These are phyloP conservation scores for Aspergillus sparsus DNA, from an alignment of 495 filamentous ascomycete species.

Conservation along the genomic window DNA sequence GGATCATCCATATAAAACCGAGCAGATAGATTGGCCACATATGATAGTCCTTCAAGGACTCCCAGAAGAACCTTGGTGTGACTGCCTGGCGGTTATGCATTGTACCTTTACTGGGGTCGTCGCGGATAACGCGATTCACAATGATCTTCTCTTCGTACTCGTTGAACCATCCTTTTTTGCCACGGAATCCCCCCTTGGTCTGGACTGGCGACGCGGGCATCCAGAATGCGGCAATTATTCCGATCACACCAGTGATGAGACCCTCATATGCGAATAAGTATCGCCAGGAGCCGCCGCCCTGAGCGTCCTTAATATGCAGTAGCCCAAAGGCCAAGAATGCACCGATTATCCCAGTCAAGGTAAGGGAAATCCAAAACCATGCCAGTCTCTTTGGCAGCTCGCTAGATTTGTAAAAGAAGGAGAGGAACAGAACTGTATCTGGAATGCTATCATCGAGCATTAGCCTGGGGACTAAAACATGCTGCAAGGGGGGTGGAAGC, in stretches of 20 bases:
- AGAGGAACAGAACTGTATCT: slow-evolving; percentile 59
- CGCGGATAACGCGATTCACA: slow-evolving; percentile 71
- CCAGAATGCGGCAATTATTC: slow-evolving; percentile 58
- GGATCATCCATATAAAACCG: slow-evolving; percentile 54
- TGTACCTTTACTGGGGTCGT: slow-evolving; percentile 68
- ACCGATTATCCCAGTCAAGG: slow-evolving; percentile 51
- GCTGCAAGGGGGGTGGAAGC: neutral
- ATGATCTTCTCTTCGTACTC: slow-evolving; percentile 62
- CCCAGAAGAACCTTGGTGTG: slow-evolving; percentile 47
- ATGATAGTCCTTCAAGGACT: slow-evolving; percentile 55
- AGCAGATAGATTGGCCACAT: slow-evolving; percentile 57
- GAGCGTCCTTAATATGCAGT: slow-evolving; percentile 42
- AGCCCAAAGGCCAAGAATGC: slow-evolving; percentile 52
- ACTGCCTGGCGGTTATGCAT: slow-evolving; percentile 64
- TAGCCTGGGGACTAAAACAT: neutral
- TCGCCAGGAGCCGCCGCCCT: slow-evolving; percentile 33
- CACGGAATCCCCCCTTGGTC: slow-evolving; percentile 62
- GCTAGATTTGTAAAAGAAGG: slow-evolving; percentile 68
- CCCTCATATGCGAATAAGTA: slow-evolving; percentile 43
- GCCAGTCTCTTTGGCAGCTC: slow-evolving; percentile 63
- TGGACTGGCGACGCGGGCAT: slow-evolving; percentile 68
- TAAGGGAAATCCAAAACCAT: slow-evolving; percentile 62
- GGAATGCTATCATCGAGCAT: neutral
- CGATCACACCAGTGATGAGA: slow-evolving; percentile 54
- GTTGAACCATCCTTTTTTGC: slow-evolving; percentile 71